These are phyloP conservation scores for Cercis canadensis DNA, from an alignment of 306 rosid genomes.

Conservation along the genomic window DNA sequence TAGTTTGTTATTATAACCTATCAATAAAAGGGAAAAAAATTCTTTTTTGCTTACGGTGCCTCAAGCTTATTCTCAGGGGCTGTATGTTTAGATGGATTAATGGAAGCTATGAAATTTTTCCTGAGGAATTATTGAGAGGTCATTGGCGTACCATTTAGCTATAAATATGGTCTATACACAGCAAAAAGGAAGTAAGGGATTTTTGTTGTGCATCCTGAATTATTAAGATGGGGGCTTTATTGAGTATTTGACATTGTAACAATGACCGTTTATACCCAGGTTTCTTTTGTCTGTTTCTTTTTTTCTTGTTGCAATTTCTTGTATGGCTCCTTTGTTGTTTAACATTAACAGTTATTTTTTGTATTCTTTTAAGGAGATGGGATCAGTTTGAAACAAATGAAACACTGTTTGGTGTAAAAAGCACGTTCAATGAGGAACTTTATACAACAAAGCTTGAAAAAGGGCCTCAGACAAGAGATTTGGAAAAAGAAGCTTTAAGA, in stretches of 20 bases:
- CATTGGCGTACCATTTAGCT: too few relatives aligned
- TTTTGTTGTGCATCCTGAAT: too few relatives aligned
- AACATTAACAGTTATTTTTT: background rate
- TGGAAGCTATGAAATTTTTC: too few relatives aligned
- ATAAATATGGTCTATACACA: too few relatives aligned
- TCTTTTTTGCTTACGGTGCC: too few relatives aligned
- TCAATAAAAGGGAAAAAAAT: too few relatives aligned
- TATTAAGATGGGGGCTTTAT: too few relatives aligned
- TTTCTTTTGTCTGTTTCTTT: slow-evolving; percentile 22
- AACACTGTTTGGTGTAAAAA: slow-evolving; percentile 86
- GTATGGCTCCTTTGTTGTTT: slow-evolving; percentile 21
- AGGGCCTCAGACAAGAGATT: slow-evolving; percentile 78
- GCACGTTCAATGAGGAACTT: slow-evolving; percentile 86
- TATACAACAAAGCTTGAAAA: slow-evolving; percentile 90
- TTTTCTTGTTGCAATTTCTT: slow-evolving; percentile 9
- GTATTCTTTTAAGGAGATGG: slow-evolving; percentile 70
- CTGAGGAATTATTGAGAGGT: too few relatives aligned
- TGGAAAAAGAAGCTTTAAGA: slow-evolving; percentile 81
- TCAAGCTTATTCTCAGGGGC: too few relatives aligned
- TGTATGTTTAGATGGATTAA: too few relatives aligned
- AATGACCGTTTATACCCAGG: slow-evolving; percentile 4
- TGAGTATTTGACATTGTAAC: slow-evolving; percentile 6
- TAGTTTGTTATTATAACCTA: too few relatives aligned
- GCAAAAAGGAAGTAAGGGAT: too few relatives aligned
- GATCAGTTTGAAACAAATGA: slow-evolving; percentile 91